phyloP scores from a whole-genome alignment of 208 protist species.

The Novymonas esmeraldas region DNA sequence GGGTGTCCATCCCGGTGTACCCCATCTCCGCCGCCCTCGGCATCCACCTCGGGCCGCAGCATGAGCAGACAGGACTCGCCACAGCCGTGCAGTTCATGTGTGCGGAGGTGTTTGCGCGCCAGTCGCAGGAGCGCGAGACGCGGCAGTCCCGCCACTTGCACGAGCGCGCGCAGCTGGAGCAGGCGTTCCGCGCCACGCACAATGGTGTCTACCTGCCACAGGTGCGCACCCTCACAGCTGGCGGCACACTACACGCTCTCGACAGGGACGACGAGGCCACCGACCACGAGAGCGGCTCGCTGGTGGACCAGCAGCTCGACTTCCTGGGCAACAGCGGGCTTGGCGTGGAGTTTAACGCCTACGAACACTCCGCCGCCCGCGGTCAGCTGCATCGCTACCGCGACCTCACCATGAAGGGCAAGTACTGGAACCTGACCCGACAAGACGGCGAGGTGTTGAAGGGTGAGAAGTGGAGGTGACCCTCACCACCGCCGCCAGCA shows the following conservation, averaged over 20 bases:
- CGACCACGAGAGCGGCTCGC: conserved; percentile 29
- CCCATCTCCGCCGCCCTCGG: conserved; percentile 87
- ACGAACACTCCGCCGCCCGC: conserved; percentile 59
- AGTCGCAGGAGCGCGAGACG: conserved; percentile 41
- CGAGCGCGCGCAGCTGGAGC: conserved; percentile 54
- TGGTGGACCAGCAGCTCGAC: conserved; percentile 87
- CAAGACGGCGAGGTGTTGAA: conserved; percentile 47
- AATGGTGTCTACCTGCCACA: conserved; percentile 50
- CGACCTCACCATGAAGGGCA: conserved; percentile 88
- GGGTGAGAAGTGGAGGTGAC: conserved; percentile 48
- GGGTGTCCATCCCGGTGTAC: conserved; percentile 81
- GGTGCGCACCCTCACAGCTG: conserved; percentile 1
- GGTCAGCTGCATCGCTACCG: conserved; percentile 77
- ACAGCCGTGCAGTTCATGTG: conserved; percentile 75
- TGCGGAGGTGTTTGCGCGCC: conserved; percentile 63
- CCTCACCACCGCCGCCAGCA: too few relatives aligned
- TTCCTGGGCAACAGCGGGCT: conserved; percentile 65
- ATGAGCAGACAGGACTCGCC: conserved; percentile 55
- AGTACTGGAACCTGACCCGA: conserved; percentile 76
- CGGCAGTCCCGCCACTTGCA: conserved; percentile 32
- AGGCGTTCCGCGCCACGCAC: conserved; percentile 71
- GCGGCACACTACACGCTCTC: neutral
- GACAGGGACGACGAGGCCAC: neutral
- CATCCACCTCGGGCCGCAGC: conserved; percentile 53
- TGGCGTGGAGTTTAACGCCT: conserved; percentile 65